Conservation (phyloP, 2,329 filamentous ascomycete species). For the Calonectria naviculata region DNA sequence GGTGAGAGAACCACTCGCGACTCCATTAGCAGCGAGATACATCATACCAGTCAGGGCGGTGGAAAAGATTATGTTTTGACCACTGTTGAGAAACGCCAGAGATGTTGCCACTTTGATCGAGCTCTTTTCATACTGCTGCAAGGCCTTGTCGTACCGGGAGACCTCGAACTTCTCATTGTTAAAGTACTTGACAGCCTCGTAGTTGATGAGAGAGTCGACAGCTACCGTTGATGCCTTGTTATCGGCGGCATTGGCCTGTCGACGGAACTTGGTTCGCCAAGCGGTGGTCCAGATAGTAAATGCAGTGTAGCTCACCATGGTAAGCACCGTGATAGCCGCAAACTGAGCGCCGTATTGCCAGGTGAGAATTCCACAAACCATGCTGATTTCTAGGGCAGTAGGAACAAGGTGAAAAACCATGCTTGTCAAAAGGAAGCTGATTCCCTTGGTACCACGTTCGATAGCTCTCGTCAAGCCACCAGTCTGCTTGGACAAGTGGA, state of each 20-base stretch:
- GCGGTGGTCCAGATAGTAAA: constrained; percentile 97
- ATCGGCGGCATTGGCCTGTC: constrained; percentile 95
- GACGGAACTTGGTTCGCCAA: constrained; percentile 96
- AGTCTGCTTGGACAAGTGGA: constrained; percentile 94
- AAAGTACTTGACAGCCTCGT: constrained; percentile 99
- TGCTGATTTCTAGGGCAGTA: constrained; percentile 90
- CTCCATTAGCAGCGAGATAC: constrained; percentile 93
- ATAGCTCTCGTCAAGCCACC: constrained; percentile 94
- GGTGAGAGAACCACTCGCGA: constrained; percentile 82
- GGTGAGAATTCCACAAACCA: constrained; percentile 96
- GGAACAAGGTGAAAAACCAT: constrained; percentile 99
- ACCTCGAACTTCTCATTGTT: constrained; percentile 99
- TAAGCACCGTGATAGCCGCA: constrained; percentile 87
- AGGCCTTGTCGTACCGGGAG: constrained; percentile 85
- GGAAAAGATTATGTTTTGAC: constrained; percentile 98
- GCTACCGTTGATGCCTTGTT: constrained; percentile 96
- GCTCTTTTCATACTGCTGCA: constrained; percentile 88
- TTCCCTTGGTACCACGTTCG: constrained; percentile 97
- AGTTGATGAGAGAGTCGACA: constrained; percentile 97
- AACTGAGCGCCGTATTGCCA: constrained; percentile 96
- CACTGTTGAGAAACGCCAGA: constrained; percentile 90
- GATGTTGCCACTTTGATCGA: constrained; percentile 98
- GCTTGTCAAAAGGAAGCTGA: constrained; percentile 94
- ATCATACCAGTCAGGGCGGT: constrained; percentile 96
- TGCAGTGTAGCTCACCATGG: constrained; percentile 94